These are phyloP conservation scores for Aspergillus glaucus DNA, from an alignment of 2,329 filamentous ascomycete species.

Conservation along the genomic window DNA sequence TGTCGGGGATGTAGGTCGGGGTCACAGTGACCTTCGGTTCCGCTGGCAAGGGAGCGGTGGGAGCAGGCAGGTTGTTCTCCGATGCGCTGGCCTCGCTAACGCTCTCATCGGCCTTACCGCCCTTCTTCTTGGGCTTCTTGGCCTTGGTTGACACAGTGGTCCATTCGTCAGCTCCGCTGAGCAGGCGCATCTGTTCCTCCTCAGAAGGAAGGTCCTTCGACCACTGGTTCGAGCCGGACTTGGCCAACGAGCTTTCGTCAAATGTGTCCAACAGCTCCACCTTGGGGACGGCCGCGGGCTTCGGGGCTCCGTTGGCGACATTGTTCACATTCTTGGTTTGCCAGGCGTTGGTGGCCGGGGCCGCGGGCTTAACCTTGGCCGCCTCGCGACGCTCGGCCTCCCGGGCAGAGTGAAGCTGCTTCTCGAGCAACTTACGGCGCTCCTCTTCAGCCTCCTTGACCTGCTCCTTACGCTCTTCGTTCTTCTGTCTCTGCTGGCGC, in stretches of 20 bases:
- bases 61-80: constrained; percentile 24
- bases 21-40: constrained; percentile 31
- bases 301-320: constrained; percentile 17
- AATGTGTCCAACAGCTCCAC: constrained; percentile 40
- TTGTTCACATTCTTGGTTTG: constrained; percentile 32
- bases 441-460: constrained; percentile 73
- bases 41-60: constrained; percentile 18
- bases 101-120: constrained; percentile 36
- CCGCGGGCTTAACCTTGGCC: constrained; percentile 41
- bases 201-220: constrained; percentile 49
- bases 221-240: constrained; percentile 33
- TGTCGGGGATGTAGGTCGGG: constrained; percentile 29
- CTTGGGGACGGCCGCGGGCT: constrained; percentile 13
- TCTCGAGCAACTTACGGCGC: constrained; percentile 69
- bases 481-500: constrained; percentile 85
- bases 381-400: constrained; percentile 77
- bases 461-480: constrained; percentile 67
- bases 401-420: constrained; percentile 74
- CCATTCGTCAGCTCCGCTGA: constrained; percentile 52
- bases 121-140: constrained; percentile 42
- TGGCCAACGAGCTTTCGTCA: constrained; percentile 18
- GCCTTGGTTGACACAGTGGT: constrained; percentile 56
- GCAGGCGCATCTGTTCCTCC: constrained; percentile 54
- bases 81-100: constrained; percentile 40
- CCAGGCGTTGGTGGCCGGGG: constrained; percentile 49